Percentiles rank a stretch among this genome's conserved stretches.
Evolutionary conservation across 164 flowering plant species (phyloP).

Genomic region (Nelumbo lutea): DNA sequence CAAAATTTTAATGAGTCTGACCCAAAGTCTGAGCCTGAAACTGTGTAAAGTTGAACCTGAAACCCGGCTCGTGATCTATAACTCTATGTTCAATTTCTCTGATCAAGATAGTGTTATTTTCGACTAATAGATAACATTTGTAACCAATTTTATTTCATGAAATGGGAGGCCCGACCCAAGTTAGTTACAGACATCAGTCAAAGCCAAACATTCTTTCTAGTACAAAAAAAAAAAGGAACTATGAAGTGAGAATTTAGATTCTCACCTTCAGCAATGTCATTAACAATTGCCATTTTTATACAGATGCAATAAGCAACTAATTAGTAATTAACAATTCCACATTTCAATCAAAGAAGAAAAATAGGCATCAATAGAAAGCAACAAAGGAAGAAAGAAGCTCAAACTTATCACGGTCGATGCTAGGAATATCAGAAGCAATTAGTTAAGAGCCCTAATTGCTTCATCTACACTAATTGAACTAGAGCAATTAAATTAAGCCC

Average conservation of each 20-base stretch:
- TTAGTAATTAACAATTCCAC: not conserved
- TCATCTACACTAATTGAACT: not conserved
- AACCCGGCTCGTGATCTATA: no score
- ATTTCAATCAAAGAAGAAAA: not conserved
- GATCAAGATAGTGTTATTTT: no score
- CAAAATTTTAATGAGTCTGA: no score
- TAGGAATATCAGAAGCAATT: slow-evolving; percentile 61
- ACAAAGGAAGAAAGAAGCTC: slow-evolving; percentile 8
- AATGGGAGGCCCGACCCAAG: no score
- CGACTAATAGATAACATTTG: no score
- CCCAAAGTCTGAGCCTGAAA: no score
- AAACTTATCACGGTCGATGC: slow-evolving; percentile 78
- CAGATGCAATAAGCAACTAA: slow-evolving; percentile 44
- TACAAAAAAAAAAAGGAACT: not conserved
- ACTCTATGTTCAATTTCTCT: no score
- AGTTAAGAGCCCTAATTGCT: not conserved
- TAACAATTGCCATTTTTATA: slow-evolving; percentile 92
- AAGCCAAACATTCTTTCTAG: no score
- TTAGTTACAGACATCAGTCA: no score
- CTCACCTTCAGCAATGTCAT: slow-evolving; percentile 96
- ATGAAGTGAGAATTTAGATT: not conserved
- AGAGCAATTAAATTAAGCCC: not conserved
- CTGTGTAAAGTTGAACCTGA: no score
- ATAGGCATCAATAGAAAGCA: not conserved
- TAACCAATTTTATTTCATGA: no score